A percentile compares a stretch with the other conserved stretches of the same genome.
Conservation (phyloP, 139 green algal genomes). For the Zygnema circumcarinatum region DNA sequence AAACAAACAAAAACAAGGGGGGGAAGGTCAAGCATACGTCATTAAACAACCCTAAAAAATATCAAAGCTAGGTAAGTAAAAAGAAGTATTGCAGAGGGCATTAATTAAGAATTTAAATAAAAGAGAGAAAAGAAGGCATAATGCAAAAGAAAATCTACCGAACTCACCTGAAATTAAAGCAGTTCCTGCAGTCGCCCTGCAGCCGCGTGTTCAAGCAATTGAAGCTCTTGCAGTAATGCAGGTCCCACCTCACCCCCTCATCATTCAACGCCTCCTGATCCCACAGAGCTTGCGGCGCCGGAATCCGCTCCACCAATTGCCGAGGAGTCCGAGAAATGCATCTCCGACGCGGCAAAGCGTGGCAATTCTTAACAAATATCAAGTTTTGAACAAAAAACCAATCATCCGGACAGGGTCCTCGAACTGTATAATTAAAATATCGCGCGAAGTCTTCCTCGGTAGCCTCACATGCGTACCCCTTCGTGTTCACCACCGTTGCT, state of each 20-base stretch:
- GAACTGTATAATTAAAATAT: conserved; percentile 36
- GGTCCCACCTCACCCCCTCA: not conserved
- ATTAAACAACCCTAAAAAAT: conserved; percentile 2
- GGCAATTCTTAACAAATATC: conserved; percentile 54
- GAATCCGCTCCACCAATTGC: conserved; percentile 20
- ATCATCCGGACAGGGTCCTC: conserved; percentile 33
- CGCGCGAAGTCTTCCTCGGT: conserved; percentile 35
- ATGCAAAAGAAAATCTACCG: not conserved
- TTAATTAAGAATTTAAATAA: too few relatives aligned
- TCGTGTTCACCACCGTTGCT: not conserved
- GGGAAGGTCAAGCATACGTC: not conserved
- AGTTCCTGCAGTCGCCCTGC: conserved; percentile 27
- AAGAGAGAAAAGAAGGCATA: conserved; percentile 7
- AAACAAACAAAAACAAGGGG: not conserved
- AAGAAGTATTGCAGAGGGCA: too few relatives aligned
- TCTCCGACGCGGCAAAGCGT: conserved; percentile 22
- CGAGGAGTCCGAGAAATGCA: conserved; percentile 36
- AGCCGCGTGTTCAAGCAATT: conserved; percentile 22
- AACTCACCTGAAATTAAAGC: conserved; percentile 35
- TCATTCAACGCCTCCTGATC: conserved; percentile 11
- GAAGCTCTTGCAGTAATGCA: conserved; percentile 34
- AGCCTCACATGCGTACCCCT: conserved; percentile 42
- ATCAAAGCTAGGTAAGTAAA: not conserved
- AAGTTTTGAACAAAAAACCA: conserved; percentile 54
- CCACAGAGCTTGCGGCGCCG: conserved; percentile 1